Evolutionary conservation across 208 protist genomes (phyloP).

Genomic region (Leishmania braziliensis): DNA sequence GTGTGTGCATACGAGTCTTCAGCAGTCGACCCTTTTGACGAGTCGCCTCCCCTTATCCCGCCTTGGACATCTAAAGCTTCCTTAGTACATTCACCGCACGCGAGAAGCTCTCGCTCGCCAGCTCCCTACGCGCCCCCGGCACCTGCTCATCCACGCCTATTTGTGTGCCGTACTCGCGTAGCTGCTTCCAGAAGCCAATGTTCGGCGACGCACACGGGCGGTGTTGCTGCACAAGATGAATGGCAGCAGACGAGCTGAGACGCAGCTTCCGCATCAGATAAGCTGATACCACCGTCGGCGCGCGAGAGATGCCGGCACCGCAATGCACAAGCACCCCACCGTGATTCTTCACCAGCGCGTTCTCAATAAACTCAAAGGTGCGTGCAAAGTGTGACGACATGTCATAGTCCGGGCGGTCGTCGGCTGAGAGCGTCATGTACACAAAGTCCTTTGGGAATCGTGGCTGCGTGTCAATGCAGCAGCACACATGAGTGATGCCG

Average conservation of each 20-base stretch:
- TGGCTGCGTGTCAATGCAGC: slow-evolving; percentile 58
- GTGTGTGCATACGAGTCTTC: background rate
- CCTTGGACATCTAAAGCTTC: background rate
- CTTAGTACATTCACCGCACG: background rate
- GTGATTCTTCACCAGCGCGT: slow-evolving; percentile 43
- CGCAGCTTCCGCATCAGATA: slow-evolving; percentile 80
- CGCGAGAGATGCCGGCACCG: slow-evolving; percentile 83
- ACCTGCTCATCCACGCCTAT: slow-evolving; percentile 21
- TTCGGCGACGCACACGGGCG: slow-evolving; percentile 71
- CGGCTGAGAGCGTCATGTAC: slow-evolving; percentile 54
- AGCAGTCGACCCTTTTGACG: background rate
- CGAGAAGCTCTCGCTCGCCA: background rate
- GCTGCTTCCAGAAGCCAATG: slow-evolving; percentile 60
- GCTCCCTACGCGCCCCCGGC: background rate
- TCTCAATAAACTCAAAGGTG: slow-evolving; percentile 81
- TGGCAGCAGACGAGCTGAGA: slow-evolving; percentile 46
- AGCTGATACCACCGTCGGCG: slow-evolving; percentile 67
- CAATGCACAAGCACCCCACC: slow-evolving; percentile 82
- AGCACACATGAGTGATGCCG: slow-evolving; percentile 77
- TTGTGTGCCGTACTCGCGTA: slow-evolving; percentile 42
- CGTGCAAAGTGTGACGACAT: slow-evolving; percentile 55
- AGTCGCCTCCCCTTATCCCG: background rate
- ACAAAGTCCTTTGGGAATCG: slow-evolving; percentile 64
- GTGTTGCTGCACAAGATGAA: slow-evolving; percentile 51
- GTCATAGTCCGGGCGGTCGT: slow-evolving; percentile 51